Percentiles rank a stretch among this genome's conserved stretches.
phyloP scores from a whole-genome alignment of 257 asterid genomes.

The Rauvolfia tetraphylla region DNA sequence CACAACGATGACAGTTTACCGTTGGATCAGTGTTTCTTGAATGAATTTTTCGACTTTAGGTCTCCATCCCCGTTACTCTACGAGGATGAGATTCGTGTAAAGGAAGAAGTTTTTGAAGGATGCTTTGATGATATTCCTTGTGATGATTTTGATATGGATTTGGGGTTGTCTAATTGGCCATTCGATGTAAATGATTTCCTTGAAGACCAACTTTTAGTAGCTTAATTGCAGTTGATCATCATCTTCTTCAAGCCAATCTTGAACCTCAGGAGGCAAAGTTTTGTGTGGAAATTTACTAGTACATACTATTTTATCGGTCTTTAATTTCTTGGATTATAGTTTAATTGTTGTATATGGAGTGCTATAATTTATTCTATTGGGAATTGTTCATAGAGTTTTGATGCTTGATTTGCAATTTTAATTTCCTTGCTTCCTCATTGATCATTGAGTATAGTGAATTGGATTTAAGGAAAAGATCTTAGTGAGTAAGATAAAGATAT shows the following conservation, averaged over 20 bases:
- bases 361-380: background rate
- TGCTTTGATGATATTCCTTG: constrained; percentile 20
- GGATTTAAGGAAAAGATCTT: too few relatives aligned
- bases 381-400: background rate
- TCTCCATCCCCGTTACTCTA: constrained; percentile 40
- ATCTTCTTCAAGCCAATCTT: background rate
- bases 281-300: too few relatives aligned
- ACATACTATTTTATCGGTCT: too few relatives aligned
- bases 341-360: background rate
- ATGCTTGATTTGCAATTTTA: background rate
- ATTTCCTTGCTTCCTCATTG: too few relatives aligned
- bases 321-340: too few relatives aligned
- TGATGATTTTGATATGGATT: constrained; percentile 28
- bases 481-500: constrained; percentile 7
- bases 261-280: background rate
- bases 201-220: constrained; percentile 20
- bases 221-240: background rate
- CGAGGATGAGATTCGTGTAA: constrained; percentile 15
- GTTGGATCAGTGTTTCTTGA: constrained; percentile 36
- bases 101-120: constrained; percentile 15
- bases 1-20: constrained; percentile 29
- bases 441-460: too few relatives aligned
- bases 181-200: constrained; percentile 45
- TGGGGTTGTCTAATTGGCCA: constrained; percentile 19
- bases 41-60: constrained; percentile 32